Conservation (phyloP, 108 stramenopile genomes). For the Heterococcus sp. region DNA sequence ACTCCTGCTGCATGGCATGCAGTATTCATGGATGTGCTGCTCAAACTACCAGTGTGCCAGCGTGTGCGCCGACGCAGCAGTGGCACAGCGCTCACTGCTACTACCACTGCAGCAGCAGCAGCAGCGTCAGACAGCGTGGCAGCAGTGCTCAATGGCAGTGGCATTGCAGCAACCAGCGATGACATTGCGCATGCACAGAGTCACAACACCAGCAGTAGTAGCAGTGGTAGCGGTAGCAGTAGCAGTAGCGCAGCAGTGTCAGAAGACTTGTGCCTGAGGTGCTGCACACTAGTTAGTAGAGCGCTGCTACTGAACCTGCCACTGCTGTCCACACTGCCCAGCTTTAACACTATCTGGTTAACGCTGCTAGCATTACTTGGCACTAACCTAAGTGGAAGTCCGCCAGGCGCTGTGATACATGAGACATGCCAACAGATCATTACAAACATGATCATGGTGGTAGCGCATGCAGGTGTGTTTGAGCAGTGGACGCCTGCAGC, state of each 20-base stretch:
- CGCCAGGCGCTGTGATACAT: conserved; percentile 7
- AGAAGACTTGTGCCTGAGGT: conserved; percentile 29
- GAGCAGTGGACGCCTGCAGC: background rate
- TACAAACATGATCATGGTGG: conserved; percentile 43
- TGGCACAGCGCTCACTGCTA: background rate
- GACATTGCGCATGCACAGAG: no score
- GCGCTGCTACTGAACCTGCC: conserved; percentile 37
- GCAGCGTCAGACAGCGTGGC: no score
- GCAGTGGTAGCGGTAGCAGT: no score
- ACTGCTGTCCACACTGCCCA: conserved; percentile 13
- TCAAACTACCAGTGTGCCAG: background rate
- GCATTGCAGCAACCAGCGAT: no score
- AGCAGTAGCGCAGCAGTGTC: background rate
- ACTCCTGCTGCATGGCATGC: background rate
- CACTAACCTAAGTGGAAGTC: background rate
- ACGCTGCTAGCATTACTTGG: conserved; percentile 12
- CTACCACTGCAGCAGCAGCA: background rate
- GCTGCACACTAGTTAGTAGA: conserved; percentile 32
- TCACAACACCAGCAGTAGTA: no score
- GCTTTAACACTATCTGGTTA: conserved; percentile 30
- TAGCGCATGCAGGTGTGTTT: conserved; percentile 32
- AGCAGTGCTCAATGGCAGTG: no score
- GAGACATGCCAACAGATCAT: conserved; percentile 43
- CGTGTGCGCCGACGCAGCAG: background rate
- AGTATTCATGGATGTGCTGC: background rate